Base-by-base conservation (phyloP, 1,139 yeast genomes). In the Yamadazyma trypodendri region DNA sequence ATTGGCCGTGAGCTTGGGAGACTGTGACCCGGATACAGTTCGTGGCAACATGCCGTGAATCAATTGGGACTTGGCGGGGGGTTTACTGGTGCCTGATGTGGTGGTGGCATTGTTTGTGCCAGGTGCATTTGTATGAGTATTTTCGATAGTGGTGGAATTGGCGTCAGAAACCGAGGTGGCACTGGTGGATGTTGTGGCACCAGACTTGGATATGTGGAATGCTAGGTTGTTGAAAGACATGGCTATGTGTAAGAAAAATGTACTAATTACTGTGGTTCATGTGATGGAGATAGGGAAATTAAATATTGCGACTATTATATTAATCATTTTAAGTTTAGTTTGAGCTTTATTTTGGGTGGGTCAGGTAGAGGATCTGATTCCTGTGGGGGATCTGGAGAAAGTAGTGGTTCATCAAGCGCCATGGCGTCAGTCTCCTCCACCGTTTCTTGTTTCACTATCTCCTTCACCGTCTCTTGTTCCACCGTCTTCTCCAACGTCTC, bases 171-270 rank as follows among this genome's bases (percentile, higher is more conserved):
- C 51, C 2, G 65, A 56, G 39, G 52, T 62, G 24, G 66, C 55
- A 41, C 65, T 67, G 16, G 65, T 60, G 11, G 74, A 68, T 2
- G 75, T 70, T 2, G 76, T 70, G n/a, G 76, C 65, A 2, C 65
- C 57, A 6, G 75, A 52, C 48, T 70, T 70, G 33, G 68, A 53
- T 14, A 68, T 56, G 42, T 56, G 68, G 46, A 68, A 69, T n/a
- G 62, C 59, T 36, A 66, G 54, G 35, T 58, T 64, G 43, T 58
- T 63, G 48, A 57, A 62, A 15, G 35, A 24, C 35, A 32, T 32
- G 14, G n/a, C 12, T 24, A 4, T 10, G 12, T 24, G 5, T 15
- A 18, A 18, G 21, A 18, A 6, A 18, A 18, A 18, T 6, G 15
- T 12, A 8, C 15, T 11, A 24, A 6, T 12, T 11, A 24, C 28